Conservation (phyloP, 768 basidiomycete genomes). For the Hygrocybe punicea region DNA sequence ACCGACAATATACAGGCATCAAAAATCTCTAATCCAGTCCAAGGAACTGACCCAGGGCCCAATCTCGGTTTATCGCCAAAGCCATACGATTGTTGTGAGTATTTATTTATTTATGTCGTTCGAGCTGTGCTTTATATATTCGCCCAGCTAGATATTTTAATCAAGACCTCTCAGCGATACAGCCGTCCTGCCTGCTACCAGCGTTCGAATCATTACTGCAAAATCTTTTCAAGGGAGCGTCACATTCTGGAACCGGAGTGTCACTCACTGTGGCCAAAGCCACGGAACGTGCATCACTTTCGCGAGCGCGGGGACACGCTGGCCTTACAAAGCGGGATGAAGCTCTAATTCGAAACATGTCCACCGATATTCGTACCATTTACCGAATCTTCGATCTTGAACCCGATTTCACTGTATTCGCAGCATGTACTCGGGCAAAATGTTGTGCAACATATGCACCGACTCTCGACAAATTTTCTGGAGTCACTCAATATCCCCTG, state of each 20-base stretch:
- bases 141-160: not conserved
- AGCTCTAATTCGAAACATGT: not conserved
- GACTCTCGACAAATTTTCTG: not conserved
- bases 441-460: constrained; percentile 1
- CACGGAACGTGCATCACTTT: not conserved
- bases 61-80: too few species aligned
- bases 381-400: constrained; percentile 1
- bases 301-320: not conserved
- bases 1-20: too few species aligned
- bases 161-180: not conserved
- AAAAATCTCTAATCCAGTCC: too few species aligned
- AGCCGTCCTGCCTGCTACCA: not conserved
- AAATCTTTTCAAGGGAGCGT: not conserved
- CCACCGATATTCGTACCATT: not conserved
- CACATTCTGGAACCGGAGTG: not conserved
- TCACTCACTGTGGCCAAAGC: not conserved
- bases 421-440: not conserved
- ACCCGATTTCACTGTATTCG: not conserved
- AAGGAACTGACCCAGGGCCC: too few species aligned
- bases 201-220: not conserved
- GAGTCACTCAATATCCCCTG: not conserved
- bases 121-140: too few species aligned
- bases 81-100: too few species aligned
- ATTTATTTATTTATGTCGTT: too few species aligned
- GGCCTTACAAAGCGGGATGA: not conserved